phyloP scores from a whole-genome alignment of 2,329 filamentous ascomycete species.

The Pseudogymnoascus sp. region DNA sequence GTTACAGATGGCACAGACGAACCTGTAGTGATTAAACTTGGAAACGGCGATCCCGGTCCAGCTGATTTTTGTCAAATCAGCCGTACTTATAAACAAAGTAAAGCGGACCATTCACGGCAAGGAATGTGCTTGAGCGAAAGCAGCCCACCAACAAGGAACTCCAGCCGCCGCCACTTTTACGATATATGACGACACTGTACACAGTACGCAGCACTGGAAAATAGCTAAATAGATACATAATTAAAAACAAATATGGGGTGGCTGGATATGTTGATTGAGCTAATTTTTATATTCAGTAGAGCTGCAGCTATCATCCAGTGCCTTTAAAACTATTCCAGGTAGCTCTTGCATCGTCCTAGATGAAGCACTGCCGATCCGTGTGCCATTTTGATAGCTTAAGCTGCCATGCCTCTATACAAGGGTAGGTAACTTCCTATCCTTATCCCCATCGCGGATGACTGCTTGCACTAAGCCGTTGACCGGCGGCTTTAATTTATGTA shows the following conservation, averaged over 20 bases:
- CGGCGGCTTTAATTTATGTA: not conserved
- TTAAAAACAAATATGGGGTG: not conserved
- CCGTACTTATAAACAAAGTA: not conserved
- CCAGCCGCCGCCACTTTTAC: slow-evolving; percentile 6
- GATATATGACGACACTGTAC: slow-evolving; percentile 1
- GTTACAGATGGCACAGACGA: not conserved
- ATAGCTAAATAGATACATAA: not conserved
- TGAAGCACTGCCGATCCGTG: not conserved
- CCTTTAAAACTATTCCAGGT: not conserved
- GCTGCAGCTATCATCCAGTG: not conserved
- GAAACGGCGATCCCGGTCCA: not conserved
- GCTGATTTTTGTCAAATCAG: not conserved
- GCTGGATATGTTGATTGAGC: not conserved
- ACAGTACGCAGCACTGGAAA: not conserved
- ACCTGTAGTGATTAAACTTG: not conserved
- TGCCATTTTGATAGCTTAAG: not conserved
- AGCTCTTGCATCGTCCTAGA: not conserved
- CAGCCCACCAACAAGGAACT: slow-evolving; percentile 3
- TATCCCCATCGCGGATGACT: not conserved
- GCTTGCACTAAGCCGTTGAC: not conserved
- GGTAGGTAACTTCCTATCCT: not conserved
- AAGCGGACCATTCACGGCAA: slow-evolving; percentile 4
- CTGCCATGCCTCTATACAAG: not conserved
- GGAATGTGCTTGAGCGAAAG: slow-evolving; percentile 1
- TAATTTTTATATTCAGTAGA: not conserved